Evolutionary conservation across 768 basidiomycete species (phyloP), one percentile per base, ranked within the genome.

Genomic region (Tylopilus vinaceipallidus): DNA sequence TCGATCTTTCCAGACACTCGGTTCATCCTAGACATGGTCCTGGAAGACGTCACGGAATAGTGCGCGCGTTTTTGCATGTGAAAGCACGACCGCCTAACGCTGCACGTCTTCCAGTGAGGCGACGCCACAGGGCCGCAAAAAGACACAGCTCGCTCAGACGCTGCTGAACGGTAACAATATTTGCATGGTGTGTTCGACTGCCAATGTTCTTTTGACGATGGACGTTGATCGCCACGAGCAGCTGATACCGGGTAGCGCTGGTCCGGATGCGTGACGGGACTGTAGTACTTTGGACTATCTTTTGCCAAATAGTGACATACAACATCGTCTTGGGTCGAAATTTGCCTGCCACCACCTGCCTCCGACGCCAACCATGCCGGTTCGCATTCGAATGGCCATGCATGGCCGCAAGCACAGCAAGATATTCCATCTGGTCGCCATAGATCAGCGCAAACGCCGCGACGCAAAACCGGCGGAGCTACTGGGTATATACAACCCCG

Each of bases 41-140:
- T 99, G 45, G 92, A 98, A 65, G 94, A 99, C 59, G 95, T 98
- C 8, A 95, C 83, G 6, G 95, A 99, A 73, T 97, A 86, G 95
- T 98, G 52, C 56, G 91, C 75, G 20, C 32, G 4, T 36, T 36
- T 16, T 23, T 35, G 34, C 40, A 17, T 14, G 44, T 17, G 32
- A 13, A 32, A 35, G 27, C 30, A 35, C 23, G 50, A 24, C 42
- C 36, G 27, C 45, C 37, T 37, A 37, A 35, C n/a, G n/a, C 32
- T 23, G 42, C 33, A n/a, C 16, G 47, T 34, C 34, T 27, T 50
- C 12, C 56, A 98, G 95, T 66, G 92, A 97, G 71, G 83, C 71
- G 12, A 95, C 91, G n/a, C 76, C 90, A 1, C 75, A 91, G 66
- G 88, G 88, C 23, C 82, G 74, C 53, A 92, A 88, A 68, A 82